Conservation (phyloP, 768 basidiomycete genomes). For the Termitomyces sp. region DNA sequence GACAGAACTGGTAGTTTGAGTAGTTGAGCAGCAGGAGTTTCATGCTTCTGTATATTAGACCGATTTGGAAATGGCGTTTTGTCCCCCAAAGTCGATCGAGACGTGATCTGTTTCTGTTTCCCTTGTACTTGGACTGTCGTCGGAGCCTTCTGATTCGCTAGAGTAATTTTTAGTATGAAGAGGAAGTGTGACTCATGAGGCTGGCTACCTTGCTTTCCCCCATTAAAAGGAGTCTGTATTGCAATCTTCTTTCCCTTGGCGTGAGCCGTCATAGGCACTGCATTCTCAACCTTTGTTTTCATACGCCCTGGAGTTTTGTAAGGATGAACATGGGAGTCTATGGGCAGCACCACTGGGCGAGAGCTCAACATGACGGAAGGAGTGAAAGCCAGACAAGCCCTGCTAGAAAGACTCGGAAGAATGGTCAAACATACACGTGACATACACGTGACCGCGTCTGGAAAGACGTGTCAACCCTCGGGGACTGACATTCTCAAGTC, state of each 20-base stretch:
- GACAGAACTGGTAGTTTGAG: constrained; percentile 29
- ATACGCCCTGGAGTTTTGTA: constrained; percentile 55
- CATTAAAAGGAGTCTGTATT: constrained; percentile 30
- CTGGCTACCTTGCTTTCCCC: constrained; percentile 24
- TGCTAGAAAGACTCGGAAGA: too few species aligned
- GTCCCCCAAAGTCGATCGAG: constrained; percentile 41
- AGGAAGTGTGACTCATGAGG: not conserved
- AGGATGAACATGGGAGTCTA: constrained; percentile 24
- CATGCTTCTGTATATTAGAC: constrained; percentile 22
- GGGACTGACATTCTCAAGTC: too few species aligned
- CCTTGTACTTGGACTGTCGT: constrained; percentile 16
- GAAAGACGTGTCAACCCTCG: too few species aligned
- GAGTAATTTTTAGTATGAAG: not conserved
- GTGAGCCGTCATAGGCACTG: constrained; percentile 34
- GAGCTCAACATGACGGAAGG: constrained; percentile 30
- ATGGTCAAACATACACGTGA: not conserved
- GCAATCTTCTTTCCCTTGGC: constrained; percentile 37
- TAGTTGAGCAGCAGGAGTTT: constrained; percentile 27
- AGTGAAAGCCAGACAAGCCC: not conserved
- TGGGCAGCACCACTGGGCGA: constrained; percentile 24
- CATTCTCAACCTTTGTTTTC: constrained; percentile 44
- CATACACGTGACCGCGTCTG: not conserved
- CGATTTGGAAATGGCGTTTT: constrained; percentile 78
- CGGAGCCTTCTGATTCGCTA: constrained; percentile 17
- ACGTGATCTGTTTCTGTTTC: constrained; percentile 14